These are phyloP conservation scores for Cornus florida DNA, from an alignment of 148 eudicot species.

Conservation along the genomic window DNA sequence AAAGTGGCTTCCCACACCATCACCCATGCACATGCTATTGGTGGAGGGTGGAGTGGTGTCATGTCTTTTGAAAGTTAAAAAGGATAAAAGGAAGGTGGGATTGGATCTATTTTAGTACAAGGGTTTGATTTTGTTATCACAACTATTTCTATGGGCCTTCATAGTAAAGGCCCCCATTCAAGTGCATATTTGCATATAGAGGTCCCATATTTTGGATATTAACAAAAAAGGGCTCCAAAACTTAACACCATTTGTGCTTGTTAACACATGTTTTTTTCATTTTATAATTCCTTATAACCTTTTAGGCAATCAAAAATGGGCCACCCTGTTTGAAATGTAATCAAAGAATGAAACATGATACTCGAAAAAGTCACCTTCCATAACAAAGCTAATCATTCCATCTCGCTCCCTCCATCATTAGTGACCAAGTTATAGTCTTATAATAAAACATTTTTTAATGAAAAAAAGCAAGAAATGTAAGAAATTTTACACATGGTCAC, in stretches of 20 bases:
- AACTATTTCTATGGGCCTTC: not conserved
- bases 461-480: not conserved
- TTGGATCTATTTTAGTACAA: slow-evolving; percentile 5
- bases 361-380: not conserved
- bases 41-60: slow-evolving; percentile 27
- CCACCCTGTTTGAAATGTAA: no score
- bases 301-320: no score
- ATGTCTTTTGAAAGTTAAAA: not conserved
- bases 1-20: slow-evolving; percentile 22
- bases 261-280: no score
- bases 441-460: not conserved
- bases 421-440: not conserved
- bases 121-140: slow-evolving; percentile 6
- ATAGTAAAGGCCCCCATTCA: not conserved
- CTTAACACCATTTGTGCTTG: no score
- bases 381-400: not conserved
- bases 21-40: slow-evolving; percentile 27
- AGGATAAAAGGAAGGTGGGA: not conserved
- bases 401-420: not conserved
- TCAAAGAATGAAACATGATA: no score
- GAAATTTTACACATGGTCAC: no score
- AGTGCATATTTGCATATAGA: not conserved
- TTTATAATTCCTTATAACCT: no score
- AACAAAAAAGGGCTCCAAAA: no score
- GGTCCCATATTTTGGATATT: no score